These are phyloP conservation scores for Boletus vermiculosoides DNA, from an alignment of 768 basidiomycete species.

Conservation along the genomic window DNA sequence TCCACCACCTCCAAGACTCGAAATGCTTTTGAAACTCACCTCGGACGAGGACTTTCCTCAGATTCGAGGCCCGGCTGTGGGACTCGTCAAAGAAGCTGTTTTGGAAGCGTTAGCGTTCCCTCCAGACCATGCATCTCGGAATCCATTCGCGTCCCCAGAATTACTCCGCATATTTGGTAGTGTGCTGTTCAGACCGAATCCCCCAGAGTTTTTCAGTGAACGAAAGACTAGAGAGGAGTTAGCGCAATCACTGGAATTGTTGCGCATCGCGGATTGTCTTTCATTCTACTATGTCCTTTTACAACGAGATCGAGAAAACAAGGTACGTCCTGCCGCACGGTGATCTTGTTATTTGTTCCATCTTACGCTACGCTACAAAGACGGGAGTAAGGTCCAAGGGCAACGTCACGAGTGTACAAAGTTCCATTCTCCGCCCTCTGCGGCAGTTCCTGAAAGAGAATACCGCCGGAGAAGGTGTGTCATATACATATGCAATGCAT, in stretches of 20 bases:
- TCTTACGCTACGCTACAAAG: conserved; percentile 30
- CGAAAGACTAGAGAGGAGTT: conserved; percentile 44
- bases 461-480: conserved; percentile 32
- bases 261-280: conserved; percentile 62
- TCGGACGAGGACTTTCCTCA: conserved; percentile 52
- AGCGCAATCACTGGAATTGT: conserved; percentile 54
- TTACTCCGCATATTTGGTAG: conserved; percentile 61
- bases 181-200: conserved; percentile 55
- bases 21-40: conserved; percentile 55
- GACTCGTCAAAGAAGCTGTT: conserved; percentile 65
- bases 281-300: conserved; percentile 68
- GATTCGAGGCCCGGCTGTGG: conserved; percentile 67
- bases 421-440: conserved; percentile 46
- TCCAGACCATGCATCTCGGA: conserved; percentile 19
- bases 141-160: conserved; percentile 52
- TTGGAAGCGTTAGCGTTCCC: conserved; percentile 47
- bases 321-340: conserved; percentile 35
- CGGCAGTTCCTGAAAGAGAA: conserved; percentile 38
- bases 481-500: background rate
- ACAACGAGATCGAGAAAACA: conserved; percentile 54
- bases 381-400: conserved; percentile 51
- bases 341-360: background rate
- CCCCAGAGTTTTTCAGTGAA: conserved; percentile 48
- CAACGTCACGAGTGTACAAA: conserved; percentile 44
- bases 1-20: conserved; percentile 49